Base-by-base conservation (phyloP, 495 filamentous ascomycete species). In the Chaetomium cochliodes region DNA sequence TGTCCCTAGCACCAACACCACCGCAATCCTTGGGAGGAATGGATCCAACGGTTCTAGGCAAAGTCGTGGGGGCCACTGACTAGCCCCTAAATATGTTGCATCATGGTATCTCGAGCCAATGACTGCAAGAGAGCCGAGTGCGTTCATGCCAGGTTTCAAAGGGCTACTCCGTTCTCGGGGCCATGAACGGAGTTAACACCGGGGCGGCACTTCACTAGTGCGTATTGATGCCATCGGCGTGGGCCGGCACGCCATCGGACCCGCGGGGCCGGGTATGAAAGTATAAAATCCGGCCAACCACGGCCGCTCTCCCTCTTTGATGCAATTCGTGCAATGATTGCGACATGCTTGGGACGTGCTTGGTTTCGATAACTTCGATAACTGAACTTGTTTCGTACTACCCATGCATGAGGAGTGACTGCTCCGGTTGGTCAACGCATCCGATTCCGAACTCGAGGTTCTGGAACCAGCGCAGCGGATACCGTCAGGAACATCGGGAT, bases 171-270 rank as follows among this genome's bases (percentile, higher is more conserved):
- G 11, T 41, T 46, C 15, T 2, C 23, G 18, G 23, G 28, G 26
- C 11, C 7, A 2, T 37, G 13, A 51, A n/a, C 53, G 59, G 53
- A 22, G 47, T 22, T 23, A 23, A 53, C n/a, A 0, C 42, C 46
- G 42, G 56, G 39, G 28, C 30, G 20, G 54, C 13, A 41, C n/a
- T 22, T 26, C 16, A 46, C 58, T 64, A 60, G 66, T 64, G 65
- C 20, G 51, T 42, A 26, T 64, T 67, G 66, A 64, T 67, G 66
- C 37, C 66, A 67, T 67, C 30, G 49, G 12, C 55, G 57, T 58
- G 61, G 66, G 51, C 61, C 54, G 61, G 61, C 61, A 67, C 66
- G 66, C 60, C 61, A 67, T 67, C 62, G 57, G 37, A 15, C 11
- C 41, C 62, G 28, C 51, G 25, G 37, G 39, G 28, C 39, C 58